phyloP scores from a whole-genome alignment of 306 rosid genomes.

The Cyclanthera cordifolia region DNA sequence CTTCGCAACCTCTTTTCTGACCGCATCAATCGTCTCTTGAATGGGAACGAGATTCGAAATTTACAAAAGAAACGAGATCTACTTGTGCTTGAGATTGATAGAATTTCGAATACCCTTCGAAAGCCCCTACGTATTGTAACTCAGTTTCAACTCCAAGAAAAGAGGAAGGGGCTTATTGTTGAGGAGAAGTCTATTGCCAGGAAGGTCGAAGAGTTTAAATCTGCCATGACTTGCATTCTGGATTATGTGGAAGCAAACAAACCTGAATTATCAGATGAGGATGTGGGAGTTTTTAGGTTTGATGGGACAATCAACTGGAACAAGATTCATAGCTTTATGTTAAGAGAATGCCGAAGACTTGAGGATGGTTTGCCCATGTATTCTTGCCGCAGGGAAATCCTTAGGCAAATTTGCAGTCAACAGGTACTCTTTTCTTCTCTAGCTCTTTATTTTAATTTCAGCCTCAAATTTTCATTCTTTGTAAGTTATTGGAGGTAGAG shows the following conservation, averaged over 20 bases:
- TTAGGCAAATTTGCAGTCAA: constrained; percentile 37
- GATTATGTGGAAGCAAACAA: constrained; percentile 29
- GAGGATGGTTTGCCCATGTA: constrained; percentile 75
- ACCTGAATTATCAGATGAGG: constrained; percentile 16
- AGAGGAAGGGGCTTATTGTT: constrained; percentile 19
- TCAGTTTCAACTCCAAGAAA: not conserved
- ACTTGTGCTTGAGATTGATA: constrained; percentile 21
- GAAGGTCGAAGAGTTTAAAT: constrained; percentile 52
- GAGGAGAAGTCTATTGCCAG: constrained; percentile 32
- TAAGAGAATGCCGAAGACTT: constrained; percentile 62
- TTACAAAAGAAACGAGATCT: constrained; percentile 29
- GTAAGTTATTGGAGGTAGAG: not conserved
- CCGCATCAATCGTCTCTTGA: constrained; percentile 31
- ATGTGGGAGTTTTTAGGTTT: constrained; percentile 29
- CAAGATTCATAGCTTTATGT: constrained; percentile 33
- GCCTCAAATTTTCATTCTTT: not conserved
- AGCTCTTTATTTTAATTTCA: not conserved
- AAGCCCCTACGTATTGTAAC: not conserved
- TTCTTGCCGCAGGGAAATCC: constrained; percentile 59
- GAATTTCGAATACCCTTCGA: not conserved
- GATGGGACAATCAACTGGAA: constrained; percentile 34
- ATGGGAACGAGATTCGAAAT: constrained; percentile 41
- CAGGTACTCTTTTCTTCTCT: constrained; percentile 38
- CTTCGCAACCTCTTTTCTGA: constrained; percentile 30
- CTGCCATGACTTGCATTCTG: constrained; percentile 50